A percentile compares a stretch with the other conserved stretches of the same genome.
Evolutionary conservation across 1,139 yeast species (phyloP).

Genomic region (Blastobotrys petasosporus): DNA sequence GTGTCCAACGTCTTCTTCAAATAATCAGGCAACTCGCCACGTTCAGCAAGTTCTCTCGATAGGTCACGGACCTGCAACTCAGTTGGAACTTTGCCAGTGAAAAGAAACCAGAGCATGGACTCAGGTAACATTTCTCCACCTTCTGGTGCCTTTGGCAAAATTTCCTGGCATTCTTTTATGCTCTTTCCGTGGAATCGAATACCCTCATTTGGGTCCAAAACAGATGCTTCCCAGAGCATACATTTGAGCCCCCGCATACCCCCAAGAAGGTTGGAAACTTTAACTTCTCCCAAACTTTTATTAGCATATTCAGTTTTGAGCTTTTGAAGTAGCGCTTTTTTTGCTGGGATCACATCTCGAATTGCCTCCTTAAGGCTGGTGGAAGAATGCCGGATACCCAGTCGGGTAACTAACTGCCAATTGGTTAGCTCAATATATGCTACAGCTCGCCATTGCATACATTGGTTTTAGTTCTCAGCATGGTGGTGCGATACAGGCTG

Average conservation of each 20-base stretch:
- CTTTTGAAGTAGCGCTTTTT: constrained; percentile 35
- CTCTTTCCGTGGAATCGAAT: constrained; percentile 51
- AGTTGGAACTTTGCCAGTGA: constrained; percentile 87
- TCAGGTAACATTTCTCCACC: constrained; percentile 65
- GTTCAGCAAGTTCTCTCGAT: constrained; percentile 77
- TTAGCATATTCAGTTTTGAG: constrained; percentile 36
- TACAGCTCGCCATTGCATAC: no score
- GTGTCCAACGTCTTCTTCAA: constrained; percentile 76
- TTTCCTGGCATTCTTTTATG: constrained; percentile 45
- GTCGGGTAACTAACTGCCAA: no score
- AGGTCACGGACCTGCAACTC: constrained; percentile 68
- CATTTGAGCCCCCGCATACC: constrained; percentile 53
- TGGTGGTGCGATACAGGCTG: no score
- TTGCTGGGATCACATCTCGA: constrained; percentile 39
- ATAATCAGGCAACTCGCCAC: constrained; percentile 77
- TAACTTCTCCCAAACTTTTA: constrained; percentile 39
- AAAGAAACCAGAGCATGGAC: constrained; percentile 85
- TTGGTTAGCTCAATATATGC: no score
- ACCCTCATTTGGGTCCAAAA: constrained; percentile 48
- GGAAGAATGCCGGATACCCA: constrained; percentile 23
- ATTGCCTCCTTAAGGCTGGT: constrained; percentile 36
- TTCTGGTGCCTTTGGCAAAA: constrained; percentile 41
- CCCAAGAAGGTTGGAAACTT: constrained; percentile 43
- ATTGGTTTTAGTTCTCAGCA: no score
- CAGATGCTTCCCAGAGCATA: constrained; percentile 51